A percentile compares a stretch with the other conserved stretches of the same genome.
Conservation (phyloP, 225 moss, liverwort and hornwort genomes). For the Bryoerythrophyllum caledonicum region DNA sequence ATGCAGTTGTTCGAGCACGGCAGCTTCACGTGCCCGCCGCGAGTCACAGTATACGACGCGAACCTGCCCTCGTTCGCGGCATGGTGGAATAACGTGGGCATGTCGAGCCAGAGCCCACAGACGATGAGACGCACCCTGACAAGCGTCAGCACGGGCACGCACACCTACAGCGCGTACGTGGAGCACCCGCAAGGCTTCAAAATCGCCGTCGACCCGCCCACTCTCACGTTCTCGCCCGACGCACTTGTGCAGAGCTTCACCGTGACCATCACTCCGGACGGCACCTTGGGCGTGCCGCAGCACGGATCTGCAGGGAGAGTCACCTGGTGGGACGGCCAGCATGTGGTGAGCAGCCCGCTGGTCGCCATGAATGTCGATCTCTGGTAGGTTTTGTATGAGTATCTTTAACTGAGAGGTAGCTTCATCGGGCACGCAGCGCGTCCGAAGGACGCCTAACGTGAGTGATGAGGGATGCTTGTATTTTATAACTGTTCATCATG, state of each 20-base stretch:
- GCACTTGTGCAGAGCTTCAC: slow-evolving; percentile 38
- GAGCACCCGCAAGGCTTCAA: slow-evolving; percentile 29
- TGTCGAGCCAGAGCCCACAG: not conserved
- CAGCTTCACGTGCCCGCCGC: slow-evolving; percentile 30
- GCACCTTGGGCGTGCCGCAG: not conserved
- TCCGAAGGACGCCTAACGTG: too few species aligned
- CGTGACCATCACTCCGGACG: slow-evolving; percentile 10
- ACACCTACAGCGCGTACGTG: slow-evolving; percentile 30
- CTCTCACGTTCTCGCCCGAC: slow-evolving; percentile 32
- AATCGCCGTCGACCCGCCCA: slow-evolving; percentile 29
- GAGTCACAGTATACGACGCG: slow-evolving; percentile 16
- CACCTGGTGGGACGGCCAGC: slow-evolving; percentile 44
- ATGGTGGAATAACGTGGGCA: not conserved
- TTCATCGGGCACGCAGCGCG: too few species aligned
- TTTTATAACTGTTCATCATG: too few species aligned
- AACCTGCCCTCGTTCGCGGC: slow-evolving; percentile 47
- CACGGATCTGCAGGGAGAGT: slow-evolving; percentile 31
- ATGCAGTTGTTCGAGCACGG: slow-evolving; percentile 24
- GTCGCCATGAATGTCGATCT: not conserved
- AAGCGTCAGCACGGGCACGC: slow-evolving; percentile 38
- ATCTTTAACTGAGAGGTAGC: too few species aligned
- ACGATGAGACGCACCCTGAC: slow-evolving; percentile 44
- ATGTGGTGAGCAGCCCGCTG: slow-evolving; percentile 45
- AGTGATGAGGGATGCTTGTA: too few species aligned
- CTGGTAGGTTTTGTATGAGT: not conserved